Evolutionary conservation across 495 filamentous ascomycete species (phyloP).

Genomic region (Baudoinia panamericana): DNA sequence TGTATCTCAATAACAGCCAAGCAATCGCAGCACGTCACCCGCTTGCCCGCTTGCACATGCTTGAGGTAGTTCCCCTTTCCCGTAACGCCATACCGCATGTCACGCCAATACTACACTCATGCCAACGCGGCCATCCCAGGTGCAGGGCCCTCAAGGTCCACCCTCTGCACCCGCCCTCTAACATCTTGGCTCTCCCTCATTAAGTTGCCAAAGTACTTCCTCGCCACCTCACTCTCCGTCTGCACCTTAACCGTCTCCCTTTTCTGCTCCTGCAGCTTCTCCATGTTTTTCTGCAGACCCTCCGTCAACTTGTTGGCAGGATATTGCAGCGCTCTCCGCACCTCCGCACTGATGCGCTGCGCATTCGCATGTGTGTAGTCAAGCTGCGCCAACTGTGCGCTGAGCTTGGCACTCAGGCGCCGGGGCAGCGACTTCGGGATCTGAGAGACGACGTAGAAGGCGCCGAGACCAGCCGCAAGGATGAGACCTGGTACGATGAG

Average conservation of each 20-base stretch:
- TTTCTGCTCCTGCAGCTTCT: conserved; percentile 61
- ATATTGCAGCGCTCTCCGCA: conserved; percentile 72
- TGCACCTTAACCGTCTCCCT: conserved; percentile 58
- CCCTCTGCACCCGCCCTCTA: conserved; percentile 54
- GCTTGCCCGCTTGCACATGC: no score
- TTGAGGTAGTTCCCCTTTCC: no score
- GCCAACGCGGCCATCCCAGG: conserved; percentile 36
- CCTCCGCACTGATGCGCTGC: conserved; percentile 64
- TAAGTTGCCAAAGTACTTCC: conserved; percentile 60
- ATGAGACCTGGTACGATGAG: conserved; percentile 71
- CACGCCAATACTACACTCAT: no score
- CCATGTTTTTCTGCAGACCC: conserved; percentile 65
- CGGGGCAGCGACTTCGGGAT: conserved; percentile 81
- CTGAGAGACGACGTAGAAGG: conserved; percentile 66
- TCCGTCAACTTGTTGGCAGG: conserved; percentile 72
- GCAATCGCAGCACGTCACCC: no score
- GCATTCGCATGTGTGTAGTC: conserved; percentile 90
- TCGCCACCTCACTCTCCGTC: conserved; percentile 28
- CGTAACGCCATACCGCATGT: no score
- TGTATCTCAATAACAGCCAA: no score
- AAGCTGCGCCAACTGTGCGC: conserved; percentile 56
- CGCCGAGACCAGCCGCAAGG: conserved; percentile 54
- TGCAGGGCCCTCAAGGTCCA: conserved; percentile 66
- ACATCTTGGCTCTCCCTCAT: conserved; percentile 62
- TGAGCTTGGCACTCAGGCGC: conserved; percentile 74